Conservation (phyloP, 306 rosid species). For the Lathyrus tuberosus region DNA sequence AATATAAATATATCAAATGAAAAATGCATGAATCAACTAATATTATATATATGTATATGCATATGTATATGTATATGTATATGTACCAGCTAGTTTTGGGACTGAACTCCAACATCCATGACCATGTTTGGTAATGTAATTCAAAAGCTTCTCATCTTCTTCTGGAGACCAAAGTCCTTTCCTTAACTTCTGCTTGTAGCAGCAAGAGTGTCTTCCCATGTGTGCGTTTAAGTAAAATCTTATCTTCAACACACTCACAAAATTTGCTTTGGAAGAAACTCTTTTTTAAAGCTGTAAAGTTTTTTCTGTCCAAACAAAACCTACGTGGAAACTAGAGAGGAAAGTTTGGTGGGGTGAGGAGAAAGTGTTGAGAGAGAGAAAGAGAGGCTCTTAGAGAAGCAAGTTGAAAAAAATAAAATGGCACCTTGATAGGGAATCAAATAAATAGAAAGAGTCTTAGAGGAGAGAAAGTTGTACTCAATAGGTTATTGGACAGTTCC, state of each 20-base stretch:
- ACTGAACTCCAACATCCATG: conserved; percentile 99
- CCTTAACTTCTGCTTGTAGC: conserved; percentile 92
- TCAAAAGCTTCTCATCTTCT: conserved; percentile 90
- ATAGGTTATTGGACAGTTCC: conserved; percentile 44
- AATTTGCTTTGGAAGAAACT: conserved; percentile 43
- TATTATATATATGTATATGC: neutral
- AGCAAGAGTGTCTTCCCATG: conserved; percentile 99
- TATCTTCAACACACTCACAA: conserved; percentile 15
- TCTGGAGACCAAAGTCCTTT: conserved; percentile 99
- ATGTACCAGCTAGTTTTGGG: conserved; percentile 81
- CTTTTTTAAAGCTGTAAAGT: conserved; percentile 8
- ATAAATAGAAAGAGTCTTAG: conserved; percentile 57
- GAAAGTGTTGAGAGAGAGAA: neutral
- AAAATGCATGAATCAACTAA: neutral
- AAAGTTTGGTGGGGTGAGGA: conserved; percentile 38
- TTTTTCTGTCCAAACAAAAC: conserved; percentile 20
- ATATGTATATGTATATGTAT: neutral
- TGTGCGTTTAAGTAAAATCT: conserved; percentile 35
- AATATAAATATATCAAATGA: neutral
- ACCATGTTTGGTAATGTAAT: conserved; percentile 83
- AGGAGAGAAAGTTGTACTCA: conserved; percentile 50
- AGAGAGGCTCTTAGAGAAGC: conserved; percentile 29
- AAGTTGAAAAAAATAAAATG: conserved; percentile 69
- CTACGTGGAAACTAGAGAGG: conserved; percentile 49
- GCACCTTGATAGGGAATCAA: conserved; percentile 71